phyloP scores from a whole-genome alignment of 1,284 basidiomycete species.

The Cutaneotrichosporon sp. region DNA sequence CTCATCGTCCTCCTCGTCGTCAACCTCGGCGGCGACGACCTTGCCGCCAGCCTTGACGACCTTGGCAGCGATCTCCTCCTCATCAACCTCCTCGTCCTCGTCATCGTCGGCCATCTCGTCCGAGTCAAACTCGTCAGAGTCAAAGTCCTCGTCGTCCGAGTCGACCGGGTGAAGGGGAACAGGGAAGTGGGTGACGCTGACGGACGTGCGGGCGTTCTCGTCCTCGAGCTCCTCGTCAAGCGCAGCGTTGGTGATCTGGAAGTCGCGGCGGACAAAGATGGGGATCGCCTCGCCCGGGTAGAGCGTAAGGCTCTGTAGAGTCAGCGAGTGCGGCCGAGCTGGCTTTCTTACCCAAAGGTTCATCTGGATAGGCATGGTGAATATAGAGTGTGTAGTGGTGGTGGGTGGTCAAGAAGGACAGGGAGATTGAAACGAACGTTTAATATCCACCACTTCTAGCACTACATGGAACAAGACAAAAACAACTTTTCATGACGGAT shows the following conservation, averaged over 20 bases:
- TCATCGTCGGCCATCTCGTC: conserved; percentile 37
- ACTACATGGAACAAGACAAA: background rate
- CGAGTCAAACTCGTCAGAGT: conserved; percentile 49
- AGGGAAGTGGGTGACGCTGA: conserved; percentile 67
- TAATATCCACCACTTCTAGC: background rate
- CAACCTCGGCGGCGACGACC: conserved; percentile 45
- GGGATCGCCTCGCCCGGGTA: conserved; percentile 53
- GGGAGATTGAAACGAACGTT: conserved; percentile 2
- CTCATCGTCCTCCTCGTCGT: conserved; percentile 48
- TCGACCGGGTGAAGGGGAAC: conserved; percentile 46
- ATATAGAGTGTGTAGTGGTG: background rate
- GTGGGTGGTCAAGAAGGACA: background rate
- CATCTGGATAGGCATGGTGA: conserved; percentile 41
- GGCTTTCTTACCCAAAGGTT: conserved; percentile 41
- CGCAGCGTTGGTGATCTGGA: conserved; percentile 77
- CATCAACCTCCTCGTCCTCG: conserved; percentile 43
- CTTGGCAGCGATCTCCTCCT: conserved; percentile 46
- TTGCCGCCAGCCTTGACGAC: conserved; percentile 47
- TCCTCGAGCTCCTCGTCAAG: conserved; percentile 69
- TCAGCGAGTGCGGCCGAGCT: background rate
- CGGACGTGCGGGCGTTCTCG: conserved; percentile 61
- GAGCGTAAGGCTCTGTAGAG: conserved; percentile 30
- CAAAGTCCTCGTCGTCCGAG: conserved; percentile 47
- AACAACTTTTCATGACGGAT: conserved; percentile 12
- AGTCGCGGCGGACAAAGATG: conserved; percentile 62